A percentile compares a stretch with the other conserved stretches of the same genome.
These are phyloP conservation scores for Helenozyma baotianmanensis DNA, from an alignment of 805 yeast genomes.

Conservation along the genomic window DNA sequence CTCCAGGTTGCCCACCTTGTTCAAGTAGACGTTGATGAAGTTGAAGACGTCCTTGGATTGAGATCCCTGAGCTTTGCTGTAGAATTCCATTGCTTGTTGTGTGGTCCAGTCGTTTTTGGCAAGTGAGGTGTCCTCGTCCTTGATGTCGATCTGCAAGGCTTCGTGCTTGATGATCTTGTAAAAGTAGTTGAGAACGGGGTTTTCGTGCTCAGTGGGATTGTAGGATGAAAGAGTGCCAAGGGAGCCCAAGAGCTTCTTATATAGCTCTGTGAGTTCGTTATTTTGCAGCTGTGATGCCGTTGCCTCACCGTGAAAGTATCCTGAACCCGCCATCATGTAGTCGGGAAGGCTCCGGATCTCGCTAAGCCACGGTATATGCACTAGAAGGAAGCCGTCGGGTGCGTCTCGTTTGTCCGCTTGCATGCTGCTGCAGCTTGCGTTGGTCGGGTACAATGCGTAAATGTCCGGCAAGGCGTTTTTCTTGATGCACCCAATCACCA, in stretches of 20 bases:
- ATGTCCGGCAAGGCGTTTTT: conserved; percentile 50
- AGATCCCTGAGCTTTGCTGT: conserved; percentile 1
- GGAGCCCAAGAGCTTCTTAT: conserved; percentile 27
- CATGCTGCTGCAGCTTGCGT: conserved; percentile 3
- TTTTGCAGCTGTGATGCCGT: no score
- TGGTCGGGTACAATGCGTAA: conserved; percentile 58
- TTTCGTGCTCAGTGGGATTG: conserved; percentile 52
- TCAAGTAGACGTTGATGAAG: conserved; percentile 4
- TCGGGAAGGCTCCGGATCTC: conserved; percentile 68
- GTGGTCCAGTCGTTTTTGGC: conserved; percentile 14
- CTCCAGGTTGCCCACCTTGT: conserved; percentile 7
- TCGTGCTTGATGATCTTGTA: conserved; percentile 60
- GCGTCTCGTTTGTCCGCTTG: conserved; percentile 10
- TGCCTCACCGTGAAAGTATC: conserved; percentile 6
- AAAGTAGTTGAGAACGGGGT: conserved; percentile 67
- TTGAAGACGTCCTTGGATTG: conserved; percentile 2
- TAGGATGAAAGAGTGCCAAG: conserved; percentile 44
- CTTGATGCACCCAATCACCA: conserved; percentile 68
- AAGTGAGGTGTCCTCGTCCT: conserved; percentile 10
- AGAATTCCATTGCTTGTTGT: conserved; percentile 5
- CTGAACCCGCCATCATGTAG: conserved; percentile 11
- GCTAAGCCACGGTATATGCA: conserved; percentile 68
- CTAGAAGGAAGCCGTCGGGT: conserved; percentile 71
- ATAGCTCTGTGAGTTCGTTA: conserved; percentile 15
- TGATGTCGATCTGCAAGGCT: conserved; percentile 51